phyloP scores from a whole-genome alignment of 2,329 filamentous ascomycete genomes.

The Cyphellophora europaea region DNA sequence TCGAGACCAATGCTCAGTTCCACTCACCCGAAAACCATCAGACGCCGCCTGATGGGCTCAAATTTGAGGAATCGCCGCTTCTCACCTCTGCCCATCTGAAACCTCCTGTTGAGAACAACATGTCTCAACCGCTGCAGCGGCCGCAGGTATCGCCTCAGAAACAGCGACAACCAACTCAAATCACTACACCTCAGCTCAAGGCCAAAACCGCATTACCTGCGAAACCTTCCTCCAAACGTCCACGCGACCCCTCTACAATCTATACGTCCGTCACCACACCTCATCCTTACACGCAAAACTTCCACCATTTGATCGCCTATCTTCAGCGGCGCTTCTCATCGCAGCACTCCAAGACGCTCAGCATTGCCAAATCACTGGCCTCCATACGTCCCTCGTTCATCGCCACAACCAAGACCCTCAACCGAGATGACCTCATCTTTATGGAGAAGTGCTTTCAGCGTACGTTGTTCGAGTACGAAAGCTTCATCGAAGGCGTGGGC shows the following conservation, averaged over 20 bases:
- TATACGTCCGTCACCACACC: constrained; percentile 86
- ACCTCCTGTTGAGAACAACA: constrained; percentile 3
- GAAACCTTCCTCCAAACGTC: constrained; percentile 35
- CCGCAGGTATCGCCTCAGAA: constrained; percentile 17
- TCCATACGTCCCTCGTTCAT: constrained; percentile 91
- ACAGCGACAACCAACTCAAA: constrained; percentile 24
- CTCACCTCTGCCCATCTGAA: constrained; percentile 21
- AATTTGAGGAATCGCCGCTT: constrained; percentile 23
- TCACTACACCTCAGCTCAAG: constrained; percentile 36
- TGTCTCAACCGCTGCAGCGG: constrained; percentile 19
- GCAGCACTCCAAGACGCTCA: constrained; percentile 63
- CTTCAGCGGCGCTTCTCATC: constrained; percentile 61
- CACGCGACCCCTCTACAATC: constrained; percentile 68
- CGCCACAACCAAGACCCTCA: constrained; percentile 80
- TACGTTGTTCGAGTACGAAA: constrained; percentile 84
- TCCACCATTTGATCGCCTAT: constrained; percentile 77
- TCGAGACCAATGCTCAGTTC: constrained; percentile 49
- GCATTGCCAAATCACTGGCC: constrained; percentile 78
- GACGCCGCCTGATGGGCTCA: constrained; percentile 33
- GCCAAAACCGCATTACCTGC: constrained; percentile 22
- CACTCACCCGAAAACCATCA: constrained; percentile 50
- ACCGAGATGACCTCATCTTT: constrained; percentile 81
- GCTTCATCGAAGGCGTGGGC: constrained; percentile 78
- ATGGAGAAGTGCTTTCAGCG: constrained; percentile 97
- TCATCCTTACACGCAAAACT: constrained; percentile 82